phyloP scores from a whole-genome alignment of 139 green algal genomes.

The Pleodorina starrii region DNA sequence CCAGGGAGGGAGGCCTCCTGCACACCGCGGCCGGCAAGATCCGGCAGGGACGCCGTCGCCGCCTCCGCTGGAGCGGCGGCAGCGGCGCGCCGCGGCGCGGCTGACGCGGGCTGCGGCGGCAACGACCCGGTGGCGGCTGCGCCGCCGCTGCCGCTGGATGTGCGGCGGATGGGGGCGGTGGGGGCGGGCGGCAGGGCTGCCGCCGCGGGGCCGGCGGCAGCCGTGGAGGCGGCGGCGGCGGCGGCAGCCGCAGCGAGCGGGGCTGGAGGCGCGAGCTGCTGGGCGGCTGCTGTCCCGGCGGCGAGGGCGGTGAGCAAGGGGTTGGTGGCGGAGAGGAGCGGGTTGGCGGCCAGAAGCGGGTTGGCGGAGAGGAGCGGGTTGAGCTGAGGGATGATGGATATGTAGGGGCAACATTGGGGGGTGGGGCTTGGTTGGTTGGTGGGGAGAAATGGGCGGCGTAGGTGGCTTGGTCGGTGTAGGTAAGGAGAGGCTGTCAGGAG shows the following conservation, averaged over 20 bases:
- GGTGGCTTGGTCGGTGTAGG: too few species aligned
- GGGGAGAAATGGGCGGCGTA: too few species aligned
- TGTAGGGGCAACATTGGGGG: too few species aligned
- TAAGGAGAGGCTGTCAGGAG: too few species aligned
- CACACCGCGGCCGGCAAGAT: background rate
- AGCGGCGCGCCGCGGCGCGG: background rate
- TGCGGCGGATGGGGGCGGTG: background rate
- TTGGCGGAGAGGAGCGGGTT: background rate
- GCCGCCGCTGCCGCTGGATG: background rate
- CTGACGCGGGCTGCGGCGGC: too few species aligned
- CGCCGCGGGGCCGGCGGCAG: background rate
- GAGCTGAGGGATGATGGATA: background rate
- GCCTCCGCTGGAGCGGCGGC: background rate
- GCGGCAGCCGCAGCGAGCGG: background rate
- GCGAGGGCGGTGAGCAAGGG: slow-evolving; percentile 2
- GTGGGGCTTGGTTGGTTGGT: too few species aligned
- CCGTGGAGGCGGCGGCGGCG: background rate
- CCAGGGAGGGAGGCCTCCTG: background rate
- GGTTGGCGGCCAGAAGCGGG: background rate
- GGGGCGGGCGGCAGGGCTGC: background rate
- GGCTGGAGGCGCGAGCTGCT: background rate
- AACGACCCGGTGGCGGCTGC: background rate
- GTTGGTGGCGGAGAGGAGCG: background rate
- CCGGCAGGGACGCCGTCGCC: background rate
- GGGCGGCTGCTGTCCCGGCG: background rate